phyloP scores from a whole-genome alignment of 306 rosid species.

The Ceratonia siliqua region DNA sequence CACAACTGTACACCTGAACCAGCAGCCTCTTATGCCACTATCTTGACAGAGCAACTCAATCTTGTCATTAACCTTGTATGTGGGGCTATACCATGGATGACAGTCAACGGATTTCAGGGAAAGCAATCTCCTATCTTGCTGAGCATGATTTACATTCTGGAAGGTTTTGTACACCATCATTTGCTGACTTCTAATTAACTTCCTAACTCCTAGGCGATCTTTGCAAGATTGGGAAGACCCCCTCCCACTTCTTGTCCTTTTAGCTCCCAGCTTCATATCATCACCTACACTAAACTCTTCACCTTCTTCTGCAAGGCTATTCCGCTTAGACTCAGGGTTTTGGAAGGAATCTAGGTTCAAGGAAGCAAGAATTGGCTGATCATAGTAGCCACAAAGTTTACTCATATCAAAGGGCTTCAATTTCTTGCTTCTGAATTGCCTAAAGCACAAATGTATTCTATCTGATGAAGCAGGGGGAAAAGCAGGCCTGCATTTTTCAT shows the following conservation, averaged over 20 bases:
- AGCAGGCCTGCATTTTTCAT: slow-evolving; percentile 58
- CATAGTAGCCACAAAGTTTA: slow-evolving; percentile 75
- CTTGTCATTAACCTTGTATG: slow-evolving; percentile 65
- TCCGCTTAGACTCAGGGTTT: slow-evolving; percentile 41
- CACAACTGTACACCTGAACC: slow-evolving; percentile 85
- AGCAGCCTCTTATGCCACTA: slow-evolving; percentile 96
- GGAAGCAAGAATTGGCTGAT: slow-evolving; percentile 76
- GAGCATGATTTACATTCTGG: slow-evolving; percentile 47
- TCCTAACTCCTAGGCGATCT: slow-evolving; percentile 52
- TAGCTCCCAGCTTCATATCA: slow-evolving; percentile 55
- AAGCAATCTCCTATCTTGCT: slow-evolving; percentile 46
- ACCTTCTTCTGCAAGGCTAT: slow-evolving; percentile 54
- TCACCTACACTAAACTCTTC: slow-evolving; percentile 53
- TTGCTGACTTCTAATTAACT: slow-evolving; percentile 45
- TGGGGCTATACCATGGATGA: slow-evolving; percentile 47
- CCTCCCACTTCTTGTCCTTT: slow-evolving; percentile 70
- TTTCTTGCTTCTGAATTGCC: slow-evolving; percentile 83
- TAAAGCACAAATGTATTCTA: slow-evolving; percentile 69
- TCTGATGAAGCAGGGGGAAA: slow-evolving; percentile 59
- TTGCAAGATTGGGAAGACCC: slow-evolving; percentile 42
- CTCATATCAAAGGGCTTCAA: slow-evolving; percentile 80
- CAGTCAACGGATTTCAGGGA: slow-evolving; percentile 51
- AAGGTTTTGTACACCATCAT: slow-evolving; percentile 48
- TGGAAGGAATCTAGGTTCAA: slow-evolving; percentile 50
- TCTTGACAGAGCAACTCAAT: slow-evolving; percentile 91